These are phyloP conservation scores for Diaporthe vaccinii DNA, from an alignment of 2,329 filamentous ascomycete species.

Conservation along the genomic window DNA sequence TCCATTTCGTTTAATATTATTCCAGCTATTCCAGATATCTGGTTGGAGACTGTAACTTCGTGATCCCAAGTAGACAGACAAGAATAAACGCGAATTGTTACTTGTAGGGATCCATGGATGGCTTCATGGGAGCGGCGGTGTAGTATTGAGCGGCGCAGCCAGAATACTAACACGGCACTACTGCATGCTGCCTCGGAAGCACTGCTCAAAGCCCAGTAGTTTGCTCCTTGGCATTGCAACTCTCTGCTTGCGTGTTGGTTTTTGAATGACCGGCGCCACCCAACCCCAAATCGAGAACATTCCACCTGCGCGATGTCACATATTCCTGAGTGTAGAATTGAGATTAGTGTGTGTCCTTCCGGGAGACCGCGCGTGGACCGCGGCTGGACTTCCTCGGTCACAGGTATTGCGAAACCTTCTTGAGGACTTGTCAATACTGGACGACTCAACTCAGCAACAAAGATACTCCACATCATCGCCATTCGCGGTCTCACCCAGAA, in stretches of 20 bases:
- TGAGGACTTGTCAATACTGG: not conserved
- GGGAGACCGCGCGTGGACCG: not conserved
- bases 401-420: not conserved
- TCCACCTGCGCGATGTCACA: not conserved
- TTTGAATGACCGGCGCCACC: not conserved
- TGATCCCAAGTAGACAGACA: not conserved
- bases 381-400: not conserved
- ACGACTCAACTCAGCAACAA: not conserved
- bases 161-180: not conserved
- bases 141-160: not conserved
- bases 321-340: not conserved
- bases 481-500: not conserved
- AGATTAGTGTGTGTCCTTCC: not conserved
- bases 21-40: not conserved
- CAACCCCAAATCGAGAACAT: not conserved
- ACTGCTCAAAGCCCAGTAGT: not conserved
- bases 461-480: not conserved
- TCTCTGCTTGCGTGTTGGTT: not conserved
- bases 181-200: not conserved
- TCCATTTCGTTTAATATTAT: not conserved
- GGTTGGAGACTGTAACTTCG: not conserved
- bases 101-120: not conserved
- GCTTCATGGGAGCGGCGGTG: not conserved
- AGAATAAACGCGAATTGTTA: not conserved
- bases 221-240: not conserved